phyloP scores from a whole-genome alignment of 495 filamentous ascomycete genomes.

The Podospora conica region DNA sequence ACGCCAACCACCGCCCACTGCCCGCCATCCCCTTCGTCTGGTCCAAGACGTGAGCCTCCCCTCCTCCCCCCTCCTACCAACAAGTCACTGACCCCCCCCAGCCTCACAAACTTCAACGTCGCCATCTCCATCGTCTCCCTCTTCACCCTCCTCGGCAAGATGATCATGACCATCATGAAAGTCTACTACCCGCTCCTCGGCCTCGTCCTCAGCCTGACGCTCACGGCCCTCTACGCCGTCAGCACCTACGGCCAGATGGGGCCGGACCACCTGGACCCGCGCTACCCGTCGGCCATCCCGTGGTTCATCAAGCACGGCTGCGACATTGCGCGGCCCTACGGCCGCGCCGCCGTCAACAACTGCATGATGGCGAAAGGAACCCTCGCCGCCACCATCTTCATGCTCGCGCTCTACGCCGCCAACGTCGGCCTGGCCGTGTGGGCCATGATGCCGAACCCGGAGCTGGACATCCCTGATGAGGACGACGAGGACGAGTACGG shows the following conservation, averaged over 20 bases:
- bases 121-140: conserved; percentile 70
- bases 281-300: conserved; percentile 58
- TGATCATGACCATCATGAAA: conserved; percentile 62
- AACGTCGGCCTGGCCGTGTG: conserved; percentile 44
- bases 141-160: conserved; percentile 60
- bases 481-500: background rate
- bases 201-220: conserved; percentile 48
- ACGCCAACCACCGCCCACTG: conserved; percentile 65
- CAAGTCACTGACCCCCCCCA: conserved; percentile 29
- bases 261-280: conserved; percentile 69
- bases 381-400: conserved; percentile 63
- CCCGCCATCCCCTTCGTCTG: conserved; percentile 68
- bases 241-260: conserved; percentile 69
- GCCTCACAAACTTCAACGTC: conserved; percentile 74
- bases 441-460: background rate
- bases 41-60: conserved; percentile 64
- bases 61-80: background rate
- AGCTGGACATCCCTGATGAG: background rate
- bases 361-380: conserved; percentile 71
- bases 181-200: conserved; percentile 66
- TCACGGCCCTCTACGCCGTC: conserved; percentile 59
- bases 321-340: conserved; percentile 45
- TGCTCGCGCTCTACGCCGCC: conserved; percentile 53
- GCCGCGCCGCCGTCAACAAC: conserved; percentile 51
- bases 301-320: conserved; percentile 86